phyloP scores from a whole-genome alignment of 306 rosid species.

The Acacia acuminata region DNA sequence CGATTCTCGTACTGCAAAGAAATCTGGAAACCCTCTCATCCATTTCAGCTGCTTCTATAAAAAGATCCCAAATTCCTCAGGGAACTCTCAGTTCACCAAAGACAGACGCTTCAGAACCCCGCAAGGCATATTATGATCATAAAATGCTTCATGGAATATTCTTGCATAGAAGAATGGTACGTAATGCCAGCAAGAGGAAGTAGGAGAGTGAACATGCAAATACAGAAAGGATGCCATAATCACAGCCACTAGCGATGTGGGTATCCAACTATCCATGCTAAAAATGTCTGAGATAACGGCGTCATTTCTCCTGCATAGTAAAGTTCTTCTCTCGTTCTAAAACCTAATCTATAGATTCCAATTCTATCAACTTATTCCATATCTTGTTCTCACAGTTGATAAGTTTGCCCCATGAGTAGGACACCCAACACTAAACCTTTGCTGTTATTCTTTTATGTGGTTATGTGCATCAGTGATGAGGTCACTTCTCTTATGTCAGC shows the following conservation, averaged over 20 bases:
- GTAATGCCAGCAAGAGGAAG: too few species aligned
- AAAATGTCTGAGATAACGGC: slow-evolving; percentile 28
- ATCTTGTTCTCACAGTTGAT: neutral
- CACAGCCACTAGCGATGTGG: neutral
- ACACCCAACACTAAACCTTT: neutral
- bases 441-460: neutral
- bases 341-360: neutral
- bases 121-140: too few species aligned
- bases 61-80: too few species aligned
- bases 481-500: slow-evolving; percentile 18
- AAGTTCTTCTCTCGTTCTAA: slow-evolving; percentile 49
- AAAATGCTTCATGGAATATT: too few species aligned
- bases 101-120: too few species aligned
- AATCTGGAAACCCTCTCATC: too few species aligned
- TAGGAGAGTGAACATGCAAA: too few species aligned
- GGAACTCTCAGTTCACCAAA: too few species aligned
- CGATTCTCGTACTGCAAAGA: too few species aligned
- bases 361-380: neutral
- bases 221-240: slow-evolving; percentile 30
- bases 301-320: slow-evolving; percentile 77
- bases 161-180: too few species aligned
- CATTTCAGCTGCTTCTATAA: too few species aligned
- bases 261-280: neutral
- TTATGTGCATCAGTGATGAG: slow-evolving; percentile 22
- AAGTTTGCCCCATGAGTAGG: neutral